Evolutionary conservation across 768 basidiomycete genomes (phyloP).

Genomic region (Royoungia palumana): DNA sequence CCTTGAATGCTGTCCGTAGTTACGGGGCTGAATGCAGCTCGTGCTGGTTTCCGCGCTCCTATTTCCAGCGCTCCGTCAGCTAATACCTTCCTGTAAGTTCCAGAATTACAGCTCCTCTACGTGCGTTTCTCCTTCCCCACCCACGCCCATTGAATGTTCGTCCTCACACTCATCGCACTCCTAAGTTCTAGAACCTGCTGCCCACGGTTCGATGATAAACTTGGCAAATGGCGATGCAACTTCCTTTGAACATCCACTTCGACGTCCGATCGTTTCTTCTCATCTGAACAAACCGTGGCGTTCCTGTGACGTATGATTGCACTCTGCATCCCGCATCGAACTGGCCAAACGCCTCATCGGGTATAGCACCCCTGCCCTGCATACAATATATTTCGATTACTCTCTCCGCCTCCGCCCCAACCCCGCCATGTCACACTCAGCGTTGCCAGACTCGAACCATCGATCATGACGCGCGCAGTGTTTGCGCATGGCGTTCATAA

Average conservation of each 20-base stretch:
- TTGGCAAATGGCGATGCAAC: not conserved
- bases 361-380: no score
- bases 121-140: not conserved
- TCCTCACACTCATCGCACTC: no score
- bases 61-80: not conserved
- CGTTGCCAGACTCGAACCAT: not conserved
- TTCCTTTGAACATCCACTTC: slow-evolving; percentile 14
- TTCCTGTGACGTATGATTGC: slow-evolving; percentile 31
- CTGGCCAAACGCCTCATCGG: no score
- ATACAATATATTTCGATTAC: slow-evolving; percentile 7
- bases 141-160: no score
- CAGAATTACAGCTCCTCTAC: not conserved
- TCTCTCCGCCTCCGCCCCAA: slow-evolving; percentile 28
- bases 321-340: not conserved
- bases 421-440: slow-evolving; percentile 21
- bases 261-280: slow-evolving; percentile 15
- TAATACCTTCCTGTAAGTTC: not conserved
- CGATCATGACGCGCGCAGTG: no score
- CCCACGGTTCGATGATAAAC: no score
- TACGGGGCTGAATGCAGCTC: no score
- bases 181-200: no score
- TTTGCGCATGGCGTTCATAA: no score
- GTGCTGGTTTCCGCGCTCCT: not conserved
- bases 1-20: slow-evolving; percentile 14
- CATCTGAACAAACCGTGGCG: slow-evolving; percentile 2